phyloP scores from a whole-genome alignment of 805 yeast species.

The Naumovozyma dairenensis region DNA sequence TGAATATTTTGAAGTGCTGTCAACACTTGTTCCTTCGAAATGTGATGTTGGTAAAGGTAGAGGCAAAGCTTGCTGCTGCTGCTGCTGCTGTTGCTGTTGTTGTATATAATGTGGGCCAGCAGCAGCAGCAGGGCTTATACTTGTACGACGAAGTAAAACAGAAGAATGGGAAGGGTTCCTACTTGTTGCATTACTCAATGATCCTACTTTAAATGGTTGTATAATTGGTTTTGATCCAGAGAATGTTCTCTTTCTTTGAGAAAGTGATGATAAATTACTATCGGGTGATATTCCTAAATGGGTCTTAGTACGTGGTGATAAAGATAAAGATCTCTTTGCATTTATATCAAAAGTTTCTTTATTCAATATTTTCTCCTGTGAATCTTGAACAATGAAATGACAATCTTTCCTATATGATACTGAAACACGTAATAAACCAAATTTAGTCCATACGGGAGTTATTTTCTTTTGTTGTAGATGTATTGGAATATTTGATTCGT shows the following conservation, averaged over 20 bases:
- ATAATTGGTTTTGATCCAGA: constrained; percentile 19
- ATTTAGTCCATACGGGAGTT: constrained; percentile 61
- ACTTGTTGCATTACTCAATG: constrained; percentile 28
- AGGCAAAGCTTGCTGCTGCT: too few species aligned
- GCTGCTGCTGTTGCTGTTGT: too few species aligned
- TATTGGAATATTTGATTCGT: constrained; percentile 32
- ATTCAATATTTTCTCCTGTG: background rate
- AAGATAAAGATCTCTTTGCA: constrained; percentile 13
- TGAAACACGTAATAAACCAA: constrained; percentile 64
- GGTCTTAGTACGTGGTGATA: constrained; percentile 18
- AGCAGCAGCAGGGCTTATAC: constrained; percentile 27
- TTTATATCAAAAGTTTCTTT: background rate
- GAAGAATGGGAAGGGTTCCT: constrained; percentile 39
- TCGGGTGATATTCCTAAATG: background rate
- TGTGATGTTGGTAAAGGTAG: constrained; percentile 2
- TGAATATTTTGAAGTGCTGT: constrained; percentile 50
- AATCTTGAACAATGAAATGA: constrained; percentile 42
- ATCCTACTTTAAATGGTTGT: constrained; percentile 33
- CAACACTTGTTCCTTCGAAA: constrained; percentile 27
- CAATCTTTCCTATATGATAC: constrained; percentile 72
- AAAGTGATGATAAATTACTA: constrained; percentile 4
- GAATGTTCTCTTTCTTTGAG: constrained; percentile 14
- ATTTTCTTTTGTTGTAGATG: constrained; percentile 56
- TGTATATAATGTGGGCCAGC: constrained; percentile 14
- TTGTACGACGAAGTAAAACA: constrained; percentile 33